Evolutionary conservation across 768 basidiomycete species (phyloP).

Genomic region (Rhizopogon sp.): DNA sequence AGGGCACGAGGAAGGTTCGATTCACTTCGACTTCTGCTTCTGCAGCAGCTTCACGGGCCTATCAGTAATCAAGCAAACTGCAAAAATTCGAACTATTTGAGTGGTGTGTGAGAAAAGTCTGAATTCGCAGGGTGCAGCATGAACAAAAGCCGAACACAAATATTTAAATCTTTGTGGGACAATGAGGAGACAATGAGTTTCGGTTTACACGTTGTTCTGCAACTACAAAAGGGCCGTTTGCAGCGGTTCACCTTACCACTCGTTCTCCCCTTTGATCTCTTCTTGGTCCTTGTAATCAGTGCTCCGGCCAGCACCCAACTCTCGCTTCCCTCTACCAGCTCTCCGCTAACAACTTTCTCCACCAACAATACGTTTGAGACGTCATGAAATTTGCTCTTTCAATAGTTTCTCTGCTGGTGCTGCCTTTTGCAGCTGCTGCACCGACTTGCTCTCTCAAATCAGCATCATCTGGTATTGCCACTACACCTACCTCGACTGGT

Average conservation of each 20-base stretch:
- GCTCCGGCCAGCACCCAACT: slow-evolving; percentile 4
- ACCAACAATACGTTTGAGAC: neutral
- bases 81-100: too few species aligned
- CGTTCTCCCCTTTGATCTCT: too few species aligned
- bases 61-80: too few species aligned
- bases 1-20: too few species aligned
- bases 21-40: neutral
- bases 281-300: neutral
- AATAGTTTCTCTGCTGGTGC: slow-evolving; percentile 15
- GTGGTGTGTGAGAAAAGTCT: too few species aligned
- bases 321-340: slow-evolving; percentile 3
- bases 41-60: neutral
- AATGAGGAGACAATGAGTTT: too few species aligned
- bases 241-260: too few species aligned
- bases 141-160: too few species aligned
- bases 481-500: slow-evolving; percentile 1
- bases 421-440: slow-evolving; percentile 25
- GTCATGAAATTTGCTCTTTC: slow-evolving; percentile 12
- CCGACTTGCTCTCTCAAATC: slow-evolving; percentile 20
- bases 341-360: neutral
- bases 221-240: too few species aligned
- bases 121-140: too few species aligned
- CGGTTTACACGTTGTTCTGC: too few species aligned
- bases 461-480: neutral
- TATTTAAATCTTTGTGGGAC: too few species aligned